These are phyloP conservation scores for Cardiospermum halicacabum DNA, from an alignment of 345 rosid genomes.

Conservation along the genomic window DNA sequence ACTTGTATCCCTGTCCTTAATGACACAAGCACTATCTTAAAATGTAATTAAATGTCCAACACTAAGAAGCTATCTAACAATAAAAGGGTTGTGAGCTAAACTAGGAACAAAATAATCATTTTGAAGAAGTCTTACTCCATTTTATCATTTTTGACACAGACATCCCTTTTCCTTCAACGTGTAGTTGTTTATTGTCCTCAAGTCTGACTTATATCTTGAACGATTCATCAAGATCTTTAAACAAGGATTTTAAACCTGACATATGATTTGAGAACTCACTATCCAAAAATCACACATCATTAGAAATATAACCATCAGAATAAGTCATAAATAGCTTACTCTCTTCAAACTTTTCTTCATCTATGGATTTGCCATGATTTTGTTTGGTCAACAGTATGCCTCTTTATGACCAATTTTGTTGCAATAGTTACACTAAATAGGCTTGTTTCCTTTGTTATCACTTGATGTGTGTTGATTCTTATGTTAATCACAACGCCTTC, in stretches of 20 bases:
- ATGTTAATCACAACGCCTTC: background rate
- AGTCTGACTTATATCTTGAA: background rate
- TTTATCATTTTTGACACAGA: background rate
- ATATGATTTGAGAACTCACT: too few relatives aligned
- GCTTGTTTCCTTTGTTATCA: background rate
- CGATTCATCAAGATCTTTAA: too few relatives aligned
- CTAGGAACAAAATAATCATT: too few relatives aligned
- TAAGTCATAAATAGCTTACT: too few relatives aligned
- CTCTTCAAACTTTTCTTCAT: too few relatives aligned
- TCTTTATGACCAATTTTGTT: too few relatives aligned
- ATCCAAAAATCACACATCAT: too few relatives aligned
- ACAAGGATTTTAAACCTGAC: too few relatives aligned
- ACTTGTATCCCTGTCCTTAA: background rate
- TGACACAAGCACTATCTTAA: background rate
- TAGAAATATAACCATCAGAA: too few relatives aligned
- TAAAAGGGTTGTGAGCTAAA: background rate
- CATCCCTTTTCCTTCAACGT: conserved; percentile 9
- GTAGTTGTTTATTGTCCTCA: background rate
- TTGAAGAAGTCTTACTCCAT: background rate
- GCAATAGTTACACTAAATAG: too few relatives aligned
- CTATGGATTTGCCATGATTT: too few relatives aligned
- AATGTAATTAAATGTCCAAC: background rate
- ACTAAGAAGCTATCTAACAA: background rate
- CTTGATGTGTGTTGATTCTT: background rate
- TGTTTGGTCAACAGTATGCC: too few relatives aligned